These are phyloP conservation scores for Rubia yunnanensis DNA, from an alignment of 257 asterid species.

Conservation along the genomic window DNA sequence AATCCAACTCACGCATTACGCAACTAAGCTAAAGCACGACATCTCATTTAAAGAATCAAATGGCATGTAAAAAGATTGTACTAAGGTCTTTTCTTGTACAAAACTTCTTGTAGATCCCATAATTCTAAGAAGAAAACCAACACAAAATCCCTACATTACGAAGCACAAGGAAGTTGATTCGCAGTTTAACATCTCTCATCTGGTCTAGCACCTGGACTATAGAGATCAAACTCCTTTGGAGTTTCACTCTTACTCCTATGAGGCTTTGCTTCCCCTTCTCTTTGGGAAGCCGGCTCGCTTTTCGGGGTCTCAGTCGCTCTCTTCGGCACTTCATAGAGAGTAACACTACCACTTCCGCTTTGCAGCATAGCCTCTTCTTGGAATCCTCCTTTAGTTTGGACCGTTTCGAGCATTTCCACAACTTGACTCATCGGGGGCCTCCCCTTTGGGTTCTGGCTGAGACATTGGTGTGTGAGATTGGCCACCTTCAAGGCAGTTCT, in stretches of 20 bases:
- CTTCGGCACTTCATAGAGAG: slow-evolving; percentile 62
- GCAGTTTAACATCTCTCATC: slow-evolving; percentile 14
- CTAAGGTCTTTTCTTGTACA: too few species aligned
- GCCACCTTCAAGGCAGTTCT: slow-evolving; percentile 67
- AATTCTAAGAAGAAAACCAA: neutral
- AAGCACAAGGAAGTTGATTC: slow-evolving; percentile 2
- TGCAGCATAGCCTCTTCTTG: slow-evolving; percentile 28
- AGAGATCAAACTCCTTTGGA: slow-evolving; percentile 47
- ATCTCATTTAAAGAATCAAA: too few species aligned
- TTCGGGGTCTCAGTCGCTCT: slow-evolving; percentile 8
- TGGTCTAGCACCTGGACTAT: slow-evolving; percentile 24
- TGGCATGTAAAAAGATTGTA: too few species aligned
- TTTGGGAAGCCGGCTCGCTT: slow-evolving; percentile 10
- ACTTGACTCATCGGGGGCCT: slow-evolving; percentile 86
- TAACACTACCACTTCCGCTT: slow-evolving; percentile 42
- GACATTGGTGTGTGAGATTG: slow-evolving; percentile 73
- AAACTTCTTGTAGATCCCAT: slow-evolving; percentile 4
- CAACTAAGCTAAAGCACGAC: too few species aligned
- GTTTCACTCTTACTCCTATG: slow-evolving; percentile 63
- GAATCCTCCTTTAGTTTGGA: slow-evolving; percentile 37
- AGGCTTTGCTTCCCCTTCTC: slow-evolving; percentile 22
- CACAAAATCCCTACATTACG: neutral
- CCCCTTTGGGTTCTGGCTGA: slow-evolving; percentile 87
- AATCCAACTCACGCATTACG: too few species aligned
- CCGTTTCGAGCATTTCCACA: slow-evolving; percentile 72